These are phyloP conservation scores for Gentiana dahurica DNA, from an alignment of 257 asterid species.

Conservation along the genomic window DNA sequence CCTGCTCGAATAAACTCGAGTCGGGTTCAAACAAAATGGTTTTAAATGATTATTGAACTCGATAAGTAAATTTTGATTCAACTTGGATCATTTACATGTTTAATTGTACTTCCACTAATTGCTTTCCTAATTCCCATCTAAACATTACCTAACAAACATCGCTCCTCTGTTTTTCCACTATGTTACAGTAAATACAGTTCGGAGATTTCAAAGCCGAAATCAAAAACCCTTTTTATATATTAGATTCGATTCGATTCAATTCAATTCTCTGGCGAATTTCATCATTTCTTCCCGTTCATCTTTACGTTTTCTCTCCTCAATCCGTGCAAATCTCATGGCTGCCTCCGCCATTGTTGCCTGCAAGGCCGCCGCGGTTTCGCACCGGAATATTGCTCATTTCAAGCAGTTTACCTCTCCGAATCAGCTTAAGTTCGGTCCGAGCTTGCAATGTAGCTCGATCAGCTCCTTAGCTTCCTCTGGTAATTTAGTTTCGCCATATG, in stretches of 20 bases:
- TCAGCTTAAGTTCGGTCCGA: conserved; percentile 22
- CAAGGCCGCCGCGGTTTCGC: conserved; percentile 21
- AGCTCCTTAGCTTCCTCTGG: conserved; percentile 45
- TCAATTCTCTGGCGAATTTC: conserved; percentile 11
- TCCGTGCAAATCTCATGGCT: conserved; percentile 31
- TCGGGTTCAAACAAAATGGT: too few species aligned
- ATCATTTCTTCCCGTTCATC: conserved; percentile 5
- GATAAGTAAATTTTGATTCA: too few species aligned
- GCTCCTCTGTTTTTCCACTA: conserved; percentile 7
- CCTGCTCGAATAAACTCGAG: too few species aligned
- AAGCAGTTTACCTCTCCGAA: conserved; percentile 16
- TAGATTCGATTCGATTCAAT: neutral
- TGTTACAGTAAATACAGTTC: neutral
- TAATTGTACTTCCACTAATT: too few species aligned
- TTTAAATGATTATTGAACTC: too few species aligned
- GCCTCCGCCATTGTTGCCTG: conserved; percentile 42
- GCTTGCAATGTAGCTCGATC: conserved; percentile 39
- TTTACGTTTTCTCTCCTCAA: neutral
- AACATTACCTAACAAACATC: conserved; percentile 10
- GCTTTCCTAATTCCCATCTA: neutral
- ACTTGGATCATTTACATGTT: too few species aligned
- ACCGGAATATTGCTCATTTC: conserved; percentile 26
- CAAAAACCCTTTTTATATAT: neutral
- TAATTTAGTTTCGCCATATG: conserved; percentile 4
- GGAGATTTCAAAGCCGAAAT: conserved; percentile 14